A percentile compares a stretch with the other conserved stretches of the same genome.
These are phyloP conservation scores for Pestalotiopsis sp. DNA, from an alignment of 2,329 filamentous ascomycete genomes.

Conservation along the genomic window DNA sequence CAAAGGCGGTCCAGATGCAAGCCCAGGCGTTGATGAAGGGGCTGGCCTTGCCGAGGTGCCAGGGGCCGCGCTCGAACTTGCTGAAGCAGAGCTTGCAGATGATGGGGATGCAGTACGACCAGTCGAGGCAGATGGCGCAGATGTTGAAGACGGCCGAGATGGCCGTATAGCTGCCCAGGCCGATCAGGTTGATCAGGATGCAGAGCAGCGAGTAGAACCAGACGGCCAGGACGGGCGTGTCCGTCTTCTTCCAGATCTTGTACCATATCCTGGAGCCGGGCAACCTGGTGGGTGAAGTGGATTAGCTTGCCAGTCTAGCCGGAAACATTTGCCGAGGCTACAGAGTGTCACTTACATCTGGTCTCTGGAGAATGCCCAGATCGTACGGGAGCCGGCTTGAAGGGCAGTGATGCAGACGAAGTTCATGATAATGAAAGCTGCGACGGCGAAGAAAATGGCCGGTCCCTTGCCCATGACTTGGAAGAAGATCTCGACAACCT, in stretches of 20 bases:
- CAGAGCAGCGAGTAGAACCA: constrained; percentile 57
- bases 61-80: constrained; percentile 51
- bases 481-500: constrained; percentile 56
- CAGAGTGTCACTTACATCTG: constrained; percentile 33
- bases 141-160: constrained; percentile 55
- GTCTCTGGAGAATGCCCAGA: constrained; percentile 57
- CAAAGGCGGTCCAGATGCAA: constrained; percentile 52
- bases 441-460: constrained; percentile 55
- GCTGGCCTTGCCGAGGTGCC: constrained; percentile 46
- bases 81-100: constrained; percentile 49
- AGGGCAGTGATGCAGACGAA: constrained; percentile 60
- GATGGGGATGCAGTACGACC: constrained; percentile 58
- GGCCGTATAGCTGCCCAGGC: constrained; percentile 53
- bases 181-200: constrained; percentile 59
- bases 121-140: constrained; percentile 54
- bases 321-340: too few relatives aligned
- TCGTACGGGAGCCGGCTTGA: constrained; percentile 51
- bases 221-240: constrained; percentile 52
- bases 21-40: constrained; percentile 46
- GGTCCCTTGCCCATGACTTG: constrained; percentile 54
- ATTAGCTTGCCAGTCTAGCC: background rate
- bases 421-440: constrained; percentile 57
- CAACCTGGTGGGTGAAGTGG: constrained; percentile 19
- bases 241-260: constrained; percentile 46
- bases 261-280: constrained; percentile 49